These are phyloP conservation scores for Cladorrhinum sp. DNA, from an alignment of 2,329 filamentous ascomycete species.

Conservation along the genomic window DNA sequence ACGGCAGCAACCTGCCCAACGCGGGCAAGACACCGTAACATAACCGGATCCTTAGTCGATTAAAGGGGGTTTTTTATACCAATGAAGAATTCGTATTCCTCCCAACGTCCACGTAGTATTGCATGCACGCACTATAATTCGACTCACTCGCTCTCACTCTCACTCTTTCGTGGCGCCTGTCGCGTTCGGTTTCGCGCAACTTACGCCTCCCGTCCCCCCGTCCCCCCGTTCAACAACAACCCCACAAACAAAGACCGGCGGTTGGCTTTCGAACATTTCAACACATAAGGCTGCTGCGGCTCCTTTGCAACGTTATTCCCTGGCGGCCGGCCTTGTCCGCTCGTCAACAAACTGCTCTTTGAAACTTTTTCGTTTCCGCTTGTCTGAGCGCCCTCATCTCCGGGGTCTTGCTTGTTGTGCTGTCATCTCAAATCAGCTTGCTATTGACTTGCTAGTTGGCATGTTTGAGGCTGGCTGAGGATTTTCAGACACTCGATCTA, in stretches of 20 bases:
- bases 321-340: too few relatives aligned
- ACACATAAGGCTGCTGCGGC: too few relatives aligned
- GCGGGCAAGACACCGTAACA: slow-evolving; percentile 1
- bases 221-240: too few relatives aligned
- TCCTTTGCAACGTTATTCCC: too few relatives aligned
- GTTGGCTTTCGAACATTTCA: not conserved
- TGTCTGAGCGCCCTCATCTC: too few relatives aligned
- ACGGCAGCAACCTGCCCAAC: slow-evolving; percentile 8
- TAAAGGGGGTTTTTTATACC: not conserved
- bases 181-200: not conserved
- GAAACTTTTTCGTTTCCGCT: too few relatives aligned
- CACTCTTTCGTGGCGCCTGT: not conserved
- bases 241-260: too few relatives aligned
- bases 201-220: not conserved
- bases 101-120: slow-evolving; percentile 2
- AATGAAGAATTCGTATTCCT: not conserved
- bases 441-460: not conserved
- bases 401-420: too few relatives aligned
- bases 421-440: not conserved
- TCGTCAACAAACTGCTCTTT: too few relatives aligned
- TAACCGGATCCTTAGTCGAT: not conserved
- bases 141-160: not conserved
- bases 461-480: not conserved
- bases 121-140: slow-evolving; percentile 8
- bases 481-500: too few relatives aligned